phyloP scores from a whole-genome alignment of 106 monocot species.

The Allium sativum region DNA sequence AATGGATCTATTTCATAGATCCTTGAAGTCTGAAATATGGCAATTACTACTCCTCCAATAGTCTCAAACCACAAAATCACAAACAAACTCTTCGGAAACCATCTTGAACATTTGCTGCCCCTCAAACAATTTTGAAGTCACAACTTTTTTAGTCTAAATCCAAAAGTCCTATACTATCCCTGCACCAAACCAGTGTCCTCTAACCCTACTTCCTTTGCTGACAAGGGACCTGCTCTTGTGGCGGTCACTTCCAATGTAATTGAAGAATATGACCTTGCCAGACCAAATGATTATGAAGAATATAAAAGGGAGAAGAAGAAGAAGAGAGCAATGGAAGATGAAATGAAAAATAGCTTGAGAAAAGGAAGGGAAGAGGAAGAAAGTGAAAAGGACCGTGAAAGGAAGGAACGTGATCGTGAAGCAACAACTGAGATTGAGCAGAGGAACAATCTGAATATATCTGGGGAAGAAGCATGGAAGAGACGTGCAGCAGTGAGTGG shows the following conservation, averaged over 20 bases:
- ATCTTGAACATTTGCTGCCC: slow-evolving; percentile 40
- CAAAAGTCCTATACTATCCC: slow-evolving; percentile 20
- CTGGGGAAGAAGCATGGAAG: slow-evolving; percentile 96
- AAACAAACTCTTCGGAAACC: slow-evolving; percentile 66
- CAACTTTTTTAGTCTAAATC: slow-evolving; percentile 37
- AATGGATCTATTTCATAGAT: too few relatives aligned
- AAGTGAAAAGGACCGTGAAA: slow-evolving; percentile 74
- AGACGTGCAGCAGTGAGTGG: slow-evolving; percentile 76
- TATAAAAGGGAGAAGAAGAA: slow-evolving; percentile 75
- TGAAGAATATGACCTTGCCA: slow-evolving; percentile 90
- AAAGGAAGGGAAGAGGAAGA: slow-evolving; percentile 77
- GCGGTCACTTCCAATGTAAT: slow-evolving; percentile 65
- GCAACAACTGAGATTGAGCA: slow-evolving; percentile 37
- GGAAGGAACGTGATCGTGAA: slow-evolving; percentile 41
- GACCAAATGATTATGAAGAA: slow-evolving; percentile 96
- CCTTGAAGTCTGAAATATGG: too few relatives aligned
- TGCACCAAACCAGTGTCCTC: slow-evolving; percentile 9
- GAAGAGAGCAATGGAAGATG: slow-evolving; percentile 51
- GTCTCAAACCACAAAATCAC: too few relatives aligned
- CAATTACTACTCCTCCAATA: too few relatives aligned
- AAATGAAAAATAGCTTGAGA: slow-evolving; percentile 79
- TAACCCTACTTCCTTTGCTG: slow-evolving; percentile 5
- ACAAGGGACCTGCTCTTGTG: slow-evolving; percentile 60
- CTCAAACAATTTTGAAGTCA: slow-evolving; percentile 48
- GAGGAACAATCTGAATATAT: slow-evolving; percentile 61